Percentiles rank a stretch among this genome's conserved stretches.
Evolutionary conservation across 2,329 filamentous ascomycete genomes (phyloP).

Genomic region (Tolypocladium ovalisporum): DNA sequence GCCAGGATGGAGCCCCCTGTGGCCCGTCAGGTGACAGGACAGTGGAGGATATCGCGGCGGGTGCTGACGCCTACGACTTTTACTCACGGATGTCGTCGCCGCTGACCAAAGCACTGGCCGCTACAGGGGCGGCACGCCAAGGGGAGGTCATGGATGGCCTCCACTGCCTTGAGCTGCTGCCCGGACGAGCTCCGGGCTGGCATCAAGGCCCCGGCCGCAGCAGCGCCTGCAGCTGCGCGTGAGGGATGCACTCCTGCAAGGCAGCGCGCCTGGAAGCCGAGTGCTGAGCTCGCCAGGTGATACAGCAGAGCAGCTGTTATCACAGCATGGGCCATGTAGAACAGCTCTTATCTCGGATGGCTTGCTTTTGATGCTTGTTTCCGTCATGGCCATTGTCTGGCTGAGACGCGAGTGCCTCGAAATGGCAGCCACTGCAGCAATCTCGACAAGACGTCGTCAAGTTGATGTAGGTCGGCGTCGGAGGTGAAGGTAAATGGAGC

Average conservation of each 20-base stretch:
- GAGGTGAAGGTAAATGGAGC: not conserved
- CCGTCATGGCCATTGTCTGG: not conserved
- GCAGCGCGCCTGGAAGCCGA: not conserved
- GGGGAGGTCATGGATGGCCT: not conserved
- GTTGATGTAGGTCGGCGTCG: not conserved
- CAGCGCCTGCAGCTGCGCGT: not conserved
- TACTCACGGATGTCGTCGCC: not conserved
- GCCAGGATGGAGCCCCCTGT: constrained; percentile 1
- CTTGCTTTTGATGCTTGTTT: not conserved
- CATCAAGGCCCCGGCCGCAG: not conserved
- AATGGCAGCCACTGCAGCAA: not conserved
- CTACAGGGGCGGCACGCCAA: constrained; percentile 3
- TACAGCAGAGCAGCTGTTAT: not conserved
- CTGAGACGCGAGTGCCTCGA: not conserved
- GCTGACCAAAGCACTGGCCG: constrained; percentile 6
- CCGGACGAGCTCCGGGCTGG: not conserved
- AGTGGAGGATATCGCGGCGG: constrained; percentile 1
- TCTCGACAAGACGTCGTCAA: not conserved
- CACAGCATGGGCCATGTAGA: not conserved
- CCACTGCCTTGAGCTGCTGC: no score
- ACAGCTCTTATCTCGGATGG: not conserved
- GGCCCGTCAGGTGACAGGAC: constrained; percentile 6
- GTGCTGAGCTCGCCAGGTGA: not conserved
- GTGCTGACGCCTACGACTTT: not conserved
- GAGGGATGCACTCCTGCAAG: not conserved